Base-by-base conservation (phyloP, 805 yeast genomes). In the Ogataea nonfermentans region DNA sequence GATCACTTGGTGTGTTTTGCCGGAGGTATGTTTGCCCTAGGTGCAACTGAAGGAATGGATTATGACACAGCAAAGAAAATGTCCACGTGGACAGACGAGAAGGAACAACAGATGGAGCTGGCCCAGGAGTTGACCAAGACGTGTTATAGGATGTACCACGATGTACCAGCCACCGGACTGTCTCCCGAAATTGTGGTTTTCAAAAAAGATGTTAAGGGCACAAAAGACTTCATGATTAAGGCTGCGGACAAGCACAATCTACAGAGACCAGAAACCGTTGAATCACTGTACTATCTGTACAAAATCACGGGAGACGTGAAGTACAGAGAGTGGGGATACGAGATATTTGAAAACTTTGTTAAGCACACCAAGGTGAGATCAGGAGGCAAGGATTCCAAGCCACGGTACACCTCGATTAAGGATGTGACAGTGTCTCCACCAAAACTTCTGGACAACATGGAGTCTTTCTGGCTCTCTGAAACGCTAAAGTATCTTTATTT, bases 221-320 rank as follows among this genome's bases (percentile, higher is more conserved):
- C 62, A 4, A 44, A 59, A 1, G 96, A 86, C 58, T 84, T 87
- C 60, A 59, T 49, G 43, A 80, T 87, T 53, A 84, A 84, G 57
- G 80, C 79, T 6, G 59, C 64, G 11, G 97, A 90, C 60, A 74
- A 71, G 36, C 96, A 90, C 61, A 88, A 88, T 61, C 67, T 90
- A 46, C 97, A 89, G 66, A 73, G 96, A 50, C 96, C 96, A 1
- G 97, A 90, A 61, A 87, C 96, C 2, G 95, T 89, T 2, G 97
- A 90, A 63, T 81, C 95, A 1, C 67, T 90, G 29, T 90, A 82
- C 68, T 74, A 84, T 49, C 65, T 90, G 47, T 90, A 81, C 66
- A 78, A 89, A 50, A 68, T 88, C 49, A 85, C 95, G 1, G 81
- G 82, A 19, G 93, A 89, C 55, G 77, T 75, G 24, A 82, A 82